phyloP scores from a whole-genome alignment of 352 stramenopile species.

The Pythium diclinum region DNA sequence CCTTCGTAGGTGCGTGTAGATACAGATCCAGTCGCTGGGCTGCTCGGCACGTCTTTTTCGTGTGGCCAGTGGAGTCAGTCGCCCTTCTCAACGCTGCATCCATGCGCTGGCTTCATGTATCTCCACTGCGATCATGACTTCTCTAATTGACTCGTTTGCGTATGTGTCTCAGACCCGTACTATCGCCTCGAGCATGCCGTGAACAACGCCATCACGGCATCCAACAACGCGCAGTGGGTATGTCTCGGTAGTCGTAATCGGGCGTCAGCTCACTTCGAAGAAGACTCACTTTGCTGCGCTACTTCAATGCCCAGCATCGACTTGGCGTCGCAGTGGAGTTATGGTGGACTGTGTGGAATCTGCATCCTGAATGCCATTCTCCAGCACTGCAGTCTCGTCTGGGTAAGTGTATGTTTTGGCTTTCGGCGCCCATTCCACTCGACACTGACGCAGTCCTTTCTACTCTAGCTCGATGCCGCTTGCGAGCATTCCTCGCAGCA shows the following conservation, averaged over 20 bases:
- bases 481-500: background rate
- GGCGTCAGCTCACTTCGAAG: background rate
- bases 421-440: background rate
- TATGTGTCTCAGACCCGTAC: background rate
- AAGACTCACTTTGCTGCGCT: background rate
- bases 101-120: background rate
- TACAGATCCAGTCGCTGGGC: too few species aligned
- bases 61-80: background rate
- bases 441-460: background rate
- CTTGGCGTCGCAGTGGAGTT: background rate
- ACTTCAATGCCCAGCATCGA: background rate
- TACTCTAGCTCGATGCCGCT: background rate
- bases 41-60: background rate
- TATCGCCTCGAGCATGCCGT: conserved; percentile 6
- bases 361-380: conserved; percentile 10
- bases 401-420: background rate
- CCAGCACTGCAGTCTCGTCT: background rate
- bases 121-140: background rate
- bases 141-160: background rate
- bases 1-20: conserved; percentile 1
- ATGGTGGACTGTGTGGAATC: conserved; percentile 9
- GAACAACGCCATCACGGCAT: conserved; percentile 6
- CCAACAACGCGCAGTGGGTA: background rate
- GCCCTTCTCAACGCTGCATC: background rate
- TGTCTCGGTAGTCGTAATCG: background rate